phyloP scores from a whole-genome alignment of 306 rosid species.

The Aeschynomene evenia region DNA sequence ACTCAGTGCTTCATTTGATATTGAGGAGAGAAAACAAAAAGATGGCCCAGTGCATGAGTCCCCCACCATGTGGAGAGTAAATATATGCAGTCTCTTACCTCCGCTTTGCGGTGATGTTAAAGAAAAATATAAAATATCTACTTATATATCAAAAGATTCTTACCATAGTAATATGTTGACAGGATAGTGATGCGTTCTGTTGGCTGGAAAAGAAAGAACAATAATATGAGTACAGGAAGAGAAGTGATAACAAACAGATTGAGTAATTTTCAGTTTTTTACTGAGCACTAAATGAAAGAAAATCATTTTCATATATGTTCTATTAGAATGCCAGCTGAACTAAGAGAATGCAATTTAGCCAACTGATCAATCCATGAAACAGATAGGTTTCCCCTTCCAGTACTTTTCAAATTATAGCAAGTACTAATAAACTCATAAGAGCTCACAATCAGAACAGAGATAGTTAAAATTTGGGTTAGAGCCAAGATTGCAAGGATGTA shows the following conservation, averaged over 20 bases:
- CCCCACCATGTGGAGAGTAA: no score
- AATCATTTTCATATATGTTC: neutral
- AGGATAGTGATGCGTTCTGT: constrained; percentile 76
- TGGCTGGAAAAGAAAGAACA: constrained; percentile 59
- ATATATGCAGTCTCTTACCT: no score
- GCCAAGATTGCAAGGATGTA: neutral
- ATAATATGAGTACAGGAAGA: constrained; percentile 13
- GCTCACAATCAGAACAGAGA: neutral
- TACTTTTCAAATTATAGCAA: neutral
- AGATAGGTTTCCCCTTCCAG: neutral
- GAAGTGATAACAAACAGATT: constrained; percentile 15
- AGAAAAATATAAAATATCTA: no score
- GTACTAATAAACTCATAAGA: neutral
- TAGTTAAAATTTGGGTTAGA: neutral
- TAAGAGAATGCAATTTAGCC: constrained; percentile 8
- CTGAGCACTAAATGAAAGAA: constrained; percentile 6
- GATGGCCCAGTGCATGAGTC: no score
- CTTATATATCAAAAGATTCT: constrained; percentile 31
- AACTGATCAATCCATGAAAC: neutral
- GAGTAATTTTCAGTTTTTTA: constrained; percentile 1
- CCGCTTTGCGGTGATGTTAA: no score
- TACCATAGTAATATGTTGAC: constrained; percentile 91
- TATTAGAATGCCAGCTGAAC: neutral
- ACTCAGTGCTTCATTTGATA: no score
- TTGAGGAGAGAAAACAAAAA: no score